Percentiles rank a stretch among this genome's conserved stretches.
Evolutionary conservation across 768 basidiomycete genomes (phyloP).

Genomic region (Naematelia aurantialba): DNA sequence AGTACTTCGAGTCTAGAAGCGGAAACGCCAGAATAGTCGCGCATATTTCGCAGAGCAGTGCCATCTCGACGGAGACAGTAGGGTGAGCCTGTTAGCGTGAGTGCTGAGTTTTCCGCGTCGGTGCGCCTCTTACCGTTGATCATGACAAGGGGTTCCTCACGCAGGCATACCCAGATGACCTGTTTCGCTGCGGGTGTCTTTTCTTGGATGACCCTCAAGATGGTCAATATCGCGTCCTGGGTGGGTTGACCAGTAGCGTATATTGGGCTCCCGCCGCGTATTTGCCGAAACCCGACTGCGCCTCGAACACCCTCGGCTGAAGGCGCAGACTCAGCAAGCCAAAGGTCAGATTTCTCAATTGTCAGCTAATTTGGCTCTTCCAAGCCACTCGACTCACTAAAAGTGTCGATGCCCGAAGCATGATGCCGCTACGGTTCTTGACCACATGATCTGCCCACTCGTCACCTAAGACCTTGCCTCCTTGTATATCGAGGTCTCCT

Average conservation of each 20-base stretch:
- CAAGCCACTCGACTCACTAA: constrained; percentile 51
- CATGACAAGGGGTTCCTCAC: constrained; percentile 59
- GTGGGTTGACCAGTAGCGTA: constrained; percentile 94
- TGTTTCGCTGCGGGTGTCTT: constrained; percentile 61
- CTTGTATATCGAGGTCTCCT: constrained; percentile 64
- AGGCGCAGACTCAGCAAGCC: constrained; percentile 56
- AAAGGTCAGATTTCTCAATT: constrained; percentile 81
- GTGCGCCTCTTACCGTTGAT: constrained; percentile 66
- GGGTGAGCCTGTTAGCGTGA: constrained; percentile 32
- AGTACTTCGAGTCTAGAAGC: constrained; percentile 80
- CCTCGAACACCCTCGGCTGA: constrained; percentile 65
- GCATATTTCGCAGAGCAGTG: constrained; percentile 81
- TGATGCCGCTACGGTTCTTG: constrained; percentile 89
- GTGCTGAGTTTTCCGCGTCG: neutral
- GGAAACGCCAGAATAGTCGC: constrained; percentile 91
- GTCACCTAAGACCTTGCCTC: constrained; percentile 84
- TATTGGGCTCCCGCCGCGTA: constrained; percentile 66
- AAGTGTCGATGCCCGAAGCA: constrained; percentile 67
- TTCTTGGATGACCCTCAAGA: constrained; percentile 62
- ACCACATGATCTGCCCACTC: constrained; percentile 95
- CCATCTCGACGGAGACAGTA: constrained; percentile 80
- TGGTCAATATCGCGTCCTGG: constrained; percentile 75
- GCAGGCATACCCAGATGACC: constrained; percentile 85
- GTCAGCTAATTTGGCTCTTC: neutral
- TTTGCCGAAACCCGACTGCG: constrained; percentile 89